These are phyloP conservation scores for Ophiobolus disseminans DNA, from an alignment of 2,329 filamentous ascomycete species.

Conservation along the genomic window DNA sequence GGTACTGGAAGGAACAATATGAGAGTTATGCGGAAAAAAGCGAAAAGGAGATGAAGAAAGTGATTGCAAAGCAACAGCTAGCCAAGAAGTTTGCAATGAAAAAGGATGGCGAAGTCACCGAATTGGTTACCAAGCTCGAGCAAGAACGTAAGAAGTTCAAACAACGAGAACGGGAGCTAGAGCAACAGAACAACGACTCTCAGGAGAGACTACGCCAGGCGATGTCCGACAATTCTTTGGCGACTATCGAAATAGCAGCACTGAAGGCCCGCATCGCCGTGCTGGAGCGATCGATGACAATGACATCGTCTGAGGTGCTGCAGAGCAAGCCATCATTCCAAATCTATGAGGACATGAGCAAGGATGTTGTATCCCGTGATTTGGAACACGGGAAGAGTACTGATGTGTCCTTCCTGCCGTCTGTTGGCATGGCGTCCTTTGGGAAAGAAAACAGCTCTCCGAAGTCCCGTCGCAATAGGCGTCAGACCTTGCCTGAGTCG, in stretches of 20 bases:
- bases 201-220: conserved; percentile 46
- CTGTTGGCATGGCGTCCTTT: conserved; percentile 22
- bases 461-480: conserved; percentile 29
- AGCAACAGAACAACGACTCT: conserved; percentile 61
- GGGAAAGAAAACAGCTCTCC: conserved; percentile 44
- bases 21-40: conserved; percentile 76
- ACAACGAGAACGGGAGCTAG: conserved; percentile 69
- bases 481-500: conserved; percentile 31
- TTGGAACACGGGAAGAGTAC: conserved; percentile 13
- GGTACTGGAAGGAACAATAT: conserved; percentile 82
- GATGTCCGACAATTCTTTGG: conserved; percentile 41
- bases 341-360: conserved; percentile 42
- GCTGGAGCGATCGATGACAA: conserved; percentile 33
- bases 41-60: conserved; percentile 75
- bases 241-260: conserved; percentile 42
- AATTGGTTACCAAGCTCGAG: conserved; percentile 69
- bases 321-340: conserved; percentile 32
- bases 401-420: conserved; percentile 23
- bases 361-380: conserved; percentile 20
- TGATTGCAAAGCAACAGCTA: conserved; percentile 79
- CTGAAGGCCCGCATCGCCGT: conserved; percentile 42
- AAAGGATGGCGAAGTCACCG: conserved; percentile 75
- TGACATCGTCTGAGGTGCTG: conserved; percentile 21
- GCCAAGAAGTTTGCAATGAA: conserved; percentile 80
- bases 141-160: conserved; percentile 72